Percentiles rank a stretch among this genome's conserved stretches.
phyloP scores from a whole-genome alignment of 805 yeast genomes.

The Candida hungchunana region DNA sequence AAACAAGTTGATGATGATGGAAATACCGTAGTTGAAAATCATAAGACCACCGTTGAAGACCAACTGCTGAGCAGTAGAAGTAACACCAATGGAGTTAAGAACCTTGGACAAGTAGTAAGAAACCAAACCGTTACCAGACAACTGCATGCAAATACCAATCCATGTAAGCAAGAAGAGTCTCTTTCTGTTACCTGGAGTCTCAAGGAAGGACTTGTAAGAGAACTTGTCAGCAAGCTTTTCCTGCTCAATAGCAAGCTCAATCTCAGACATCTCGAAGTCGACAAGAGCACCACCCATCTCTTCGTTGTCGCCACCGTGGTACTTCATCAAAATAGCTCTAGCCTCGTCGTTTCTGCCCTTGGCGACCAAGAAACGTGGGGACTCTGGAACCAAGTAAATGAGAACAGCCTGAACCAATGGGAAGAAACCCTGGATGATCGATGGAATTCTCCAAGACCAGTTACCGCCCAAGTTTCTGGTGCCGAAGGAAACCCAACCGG shows the following conservation, averaged over 20 bases:
- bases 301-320: constrained; percentile 36
- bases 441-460: constrained; percentile 54
- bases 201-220: constrained; percentile 37
- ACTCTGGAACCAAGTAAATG: constrained; percentile 43
- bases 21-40: constrained; percentile 40
- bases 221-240: constrained; percentile 34
- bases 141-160: constrained; percentile 33
- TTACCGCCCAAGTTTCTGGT: constrained; percentile 28
- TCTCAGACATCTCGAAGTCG: constrained; percentile 39
- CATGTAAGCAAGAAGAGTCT: constrained; percentile 35
- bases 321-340: constrained; percentile 33
- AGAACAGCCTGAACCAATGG: constrained; percentile 39
- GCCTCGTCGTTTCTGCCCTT: constrained; percentile 43
- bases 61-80: constrained; percentile 40
- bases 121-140: constrained; percentile 50
- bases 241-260: constrained; percentile 37
- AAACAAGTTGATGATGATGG: constrained; percentile 29
- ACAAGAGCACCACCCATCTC: constrained; percentile 26
- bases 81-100: constrained; percentile 49
- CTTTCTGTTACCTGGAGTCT: constrained; percentile 37
- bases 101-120: constrained; percentile 49
- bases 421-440: constrained; percentile 44
- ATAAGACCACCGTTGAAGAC: constrained; percentile 48
- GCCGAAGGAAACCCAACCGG: constrained; percentile 50
- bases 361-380: constrained; percentile 42